Evolutionary conservation across 2,329 filamentous ascomycete species (phyloP).

Genomic region (Drechslerella dactyloides): DNA sequence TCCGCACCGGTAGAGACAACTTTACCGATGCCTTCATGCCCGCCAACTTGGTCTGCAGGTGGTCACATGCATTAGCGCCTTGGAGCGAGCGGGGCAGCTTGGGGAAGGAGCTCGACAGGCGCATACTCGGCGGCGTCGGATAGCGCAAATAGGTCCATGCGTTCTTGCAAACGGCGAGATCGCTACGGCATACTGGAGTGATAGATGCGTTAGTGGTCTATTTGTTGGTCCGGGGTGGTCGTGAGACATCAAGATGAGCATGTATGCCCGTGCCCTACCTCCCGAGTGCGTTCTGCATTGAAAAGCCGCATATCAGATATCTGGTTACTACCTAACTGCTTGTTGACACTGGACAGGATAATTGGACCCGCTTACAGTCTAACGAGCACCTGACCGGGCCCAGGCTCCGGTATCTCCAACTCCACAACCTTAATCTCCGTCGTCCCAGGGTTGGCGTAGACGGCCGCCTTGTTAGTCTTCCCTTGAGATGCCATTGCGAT

Average conservation of each 20-base stretch:
- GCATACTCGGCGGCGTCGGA: slow-evolving; percentile 23
- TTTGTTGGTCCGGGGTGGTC: slow-evolving; percentile 47
- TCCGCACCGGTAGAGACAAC: slow-evolving; percentile 48
- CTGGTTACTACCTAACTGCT: not conserved
- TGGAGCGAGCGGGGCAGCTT: not conserved
- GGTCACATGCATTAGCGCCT: not conserved
- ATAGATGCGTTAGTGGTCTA: not conserved
- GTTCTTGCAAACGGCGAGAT: slow-evolving; percentile 54
- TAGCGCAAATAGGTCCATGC: slow-evolving; percentile 50
- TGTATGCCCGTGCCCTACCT: slow-evolving; percentile 2
- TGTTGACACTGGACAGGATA: not conserved
- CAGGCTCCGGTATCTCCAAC: slow-evolving; percentile 53
- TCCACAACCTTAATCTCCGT: slow-evolving; percentile 55
- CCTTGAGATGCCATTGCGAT: slow-evolving; percentile 14
- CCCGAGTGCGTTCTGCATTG: slow-evolving; percentile 29
- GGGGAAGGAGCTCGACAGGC: not conserved
- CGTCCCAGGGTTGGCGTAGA: slow-evolving; percentile 55
- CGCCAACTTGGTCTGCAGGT: slow-evolving; percentile 51
- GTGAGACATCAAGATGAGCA: slow-evolving; percentile 8
- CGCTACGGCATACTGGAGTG: slow-evolving; percentile 54
- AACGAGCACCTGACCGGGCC: slow-evolving; percentile 54
- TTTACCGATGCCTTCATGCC: slow-evolving; percentile 53
- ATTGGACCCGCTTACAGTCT: slow-evolving; percentile 51
- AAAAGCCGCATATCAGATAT: not conserved
- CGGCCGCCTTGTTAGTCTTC: slow-evolving; percentile 52